These are phyloP conservation scores for Blastobotrys elegans DNA, from an alignment of 1,139 yeast species.

Conservation along the genomic window DNA sequence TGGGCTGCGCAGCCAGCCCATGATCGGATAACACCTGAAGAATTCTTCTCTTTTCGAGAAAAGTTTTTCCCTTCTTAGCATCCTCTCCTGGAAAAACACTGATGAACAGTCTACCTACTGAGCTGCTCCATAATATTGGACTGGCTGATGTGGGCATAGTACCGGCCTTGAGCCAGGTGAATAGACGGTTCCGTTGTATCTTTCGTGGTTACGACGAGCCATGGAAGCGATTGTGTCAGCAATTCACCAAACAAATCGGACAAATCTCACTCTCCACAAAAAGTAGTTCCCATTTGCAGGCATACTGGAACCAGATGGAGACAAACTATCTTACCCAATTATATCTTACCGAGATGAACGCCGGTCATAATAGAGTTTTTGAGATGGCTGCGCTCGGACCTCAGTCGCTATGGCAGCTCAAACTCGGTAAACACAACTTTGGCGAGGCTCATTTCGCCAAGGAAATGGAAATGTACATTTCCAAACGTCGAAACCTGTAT, in stretches of 20 bases:
- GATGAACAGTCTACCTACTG: slow-evolving; percentile 9
- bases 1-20: too few species aligned
- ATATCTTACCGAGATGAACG: not conserved
- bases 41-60: too few species aligned
- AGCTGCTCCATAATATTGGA: slow-evolving; percentile 11
- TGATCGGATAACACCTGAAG: too few species aligned
- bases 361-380: not conserved
- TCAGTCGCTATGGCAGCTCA: not conserved
- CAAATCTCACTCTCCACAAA: not conserved
- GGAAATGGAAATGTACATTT: not conserved
- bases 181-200: not conserved
- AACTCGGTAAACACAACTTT: not conserved
- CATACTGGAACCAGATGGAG: slow-evolving; percentile 6
- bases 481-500: slow-evolving; percentile 1
- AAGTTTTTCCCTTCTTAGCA: too few species aligned
- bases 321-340: not conserved
- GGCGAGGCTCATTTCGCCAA: not conserved
- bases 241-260: slow-evolving; percentile 4
- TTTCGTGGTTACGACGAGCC: not conserved
- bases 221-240: slow-evolving; percentile 8
- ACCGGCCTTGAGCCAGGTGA: slow-evolving; percentile 6
- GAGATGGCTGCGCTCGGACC: not conserved
- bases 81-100: too few species aligned
- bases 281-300: not conserved
- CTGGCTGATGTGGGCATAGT: slow-evolving; percentile 1